Evolutionary conservation across 495 filamentous ascomycete genomes (phyloP).

Genomic region (Penicillium ochrochloron): DNA sequence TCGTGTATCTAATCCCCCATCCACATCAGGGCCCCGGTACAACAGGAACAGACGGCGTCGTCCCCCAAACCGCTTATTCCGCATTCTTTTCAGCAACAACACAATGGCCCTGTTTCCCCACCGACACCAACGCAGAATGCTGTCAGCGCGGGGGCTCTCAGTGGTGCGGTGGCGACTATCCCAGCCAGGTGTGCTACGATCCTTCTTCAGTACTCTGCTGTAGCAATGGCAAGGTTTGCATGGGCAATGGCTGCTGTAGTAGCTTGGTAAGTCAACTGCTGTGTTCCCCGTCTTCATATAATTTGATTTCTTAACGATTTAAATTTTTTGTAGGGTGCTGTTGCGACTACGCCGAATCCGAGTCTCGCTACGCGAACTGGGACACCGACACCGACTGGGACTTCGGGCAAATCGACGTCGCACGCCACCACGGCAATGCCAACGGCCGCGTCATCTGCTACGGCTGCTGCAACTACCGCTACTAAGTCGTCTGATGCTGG

Average conservation of each 20-base stretch:
- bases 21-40: background rate
- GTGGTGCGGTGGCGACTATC: background rate
- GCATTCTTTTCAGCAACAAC: background rate
- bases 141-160: background rate
- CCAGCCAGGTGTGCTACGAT: background rate
- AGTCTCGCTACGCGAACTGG: background rate
- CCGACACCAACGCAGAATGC: background rate
- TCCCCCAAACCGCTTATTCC: background rate
- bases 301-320: too few relatives aligned
- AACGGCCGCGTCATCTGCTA: background rate
- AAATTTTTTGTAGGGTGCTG: constrained; percentile 4
- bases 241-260: background rate
- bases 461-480: background rate
- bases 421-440: background rate
- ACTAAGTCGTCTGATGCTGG: background rate
- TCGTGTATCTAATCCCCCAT: background rate
- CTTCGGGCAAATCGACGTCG: background rate
- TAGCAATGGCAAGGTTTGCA: background rate
- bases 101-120: background rate
- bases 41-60: background rate
- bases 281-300: background rate
- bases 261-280: background rate
- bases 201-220: background rate
- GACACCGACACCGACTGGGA: background rate
- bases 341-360: background rate